Conservation (phyloP, 1,139 yeast genomes). For the Schwanniomyces etchellsii region DNA sequence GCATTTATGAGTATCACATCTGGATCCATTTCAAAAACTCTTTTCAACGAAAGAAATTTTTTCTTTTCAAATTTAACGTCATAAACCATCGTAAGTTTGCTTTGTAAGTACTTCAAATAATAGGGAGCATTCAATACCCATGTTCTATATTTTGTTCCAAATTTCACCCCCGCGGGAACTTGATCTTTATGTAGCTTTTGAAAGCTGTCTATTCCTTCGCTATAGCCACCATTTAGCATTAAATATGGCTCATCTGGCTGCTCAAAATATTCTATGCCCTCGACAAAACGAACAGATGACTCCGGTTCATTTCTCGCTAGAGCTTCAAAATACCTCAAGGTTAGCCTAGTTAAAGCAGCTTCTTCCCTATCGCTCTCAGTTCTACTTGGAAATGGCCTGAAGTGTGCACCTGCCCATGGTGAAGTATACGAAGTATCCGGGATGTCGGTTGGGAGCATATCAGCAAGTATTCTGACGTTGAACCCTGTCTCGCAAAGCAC, state of each 20-base stretch:
- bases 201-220: slow-evolving; percentile 43
- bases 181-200: slow-evolving; percentile 19
- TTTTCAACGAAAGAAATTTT: slow-evolving; percentile 33
- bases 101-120: slow-evolving; percentile 44
- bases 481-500: slow-evolving; percentile 30
- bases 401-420: slow-evolving; percentile 81
- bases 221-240: slow-evolving; percentile 34
- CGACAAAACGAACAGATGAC: slow-evolving; percentile 46
- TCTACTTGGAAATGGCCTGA: slow-evolving; percentile 58
- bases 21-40: slow-evolving; percentile 19
- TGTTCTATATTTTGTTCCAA: slow-evolving; percentile 48
- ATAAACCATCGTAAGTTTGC: slow-evolving; percentile 22
- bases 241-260: slow-evolving; percentile 33
- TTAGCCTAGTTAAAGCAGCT: slow-evolving; percentile 39
- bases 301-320: slow-evolving; percentile 44
- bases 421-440: slow-evolving; percentile 51
- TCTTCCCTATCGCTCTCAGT: slow-evolving; percentile 41
- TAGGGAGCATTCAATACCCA: slow-evolving; percentile 63
- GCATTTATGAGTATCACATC: slow-evolving; percentile 44
- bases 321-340: slow-evolving; percentile 41
- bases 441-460: slow-evolving; percentile 50
- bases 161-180: slow-evolving; percentile 36
- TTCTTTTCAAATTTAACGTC: slow-evolving; percentile 40
- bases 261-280: slow-evolving; percentile 56
- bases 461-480: slow-evolving; percentile 43